phyloP scores from a whole-genome alignment of 106 monocot species.

The Acanthochlamys bracteata region DNA sequence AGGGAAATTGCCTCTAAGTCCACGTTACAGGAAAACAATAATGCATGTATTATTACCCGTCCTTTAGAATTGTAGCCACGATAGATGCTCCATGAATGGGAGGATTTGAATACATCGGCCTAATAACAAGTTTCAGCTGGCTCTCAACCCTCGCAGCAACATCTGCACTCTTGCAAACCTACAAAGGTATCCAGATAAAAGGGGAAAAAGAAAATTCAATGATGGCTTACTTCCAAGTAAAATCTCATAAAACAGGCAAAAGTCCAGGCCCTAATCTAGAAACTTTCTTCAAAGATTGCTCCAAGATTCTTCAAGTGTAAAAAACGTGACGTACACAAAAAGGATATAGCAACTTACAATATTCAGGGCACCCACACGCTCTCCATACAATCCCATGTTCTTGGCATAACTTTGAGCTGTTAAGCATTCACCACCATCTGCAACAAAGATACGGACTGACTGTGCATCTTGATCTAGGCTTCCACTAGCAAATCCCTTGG shows the following conservation, averaged over 20 bases:
- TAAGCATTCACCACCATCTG: constrained; percentile 94
- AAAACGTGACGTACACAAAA: too few species aligned
- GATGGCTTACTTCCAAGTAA: too few species aligned
- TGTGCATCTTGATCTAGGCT: constrained; percentile 87
- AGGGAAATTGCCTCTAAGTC: too few species aligned
- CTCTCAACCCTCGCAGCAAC: constrained; percentile 82
- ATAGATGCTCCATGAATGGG: constrained; percentile 99
- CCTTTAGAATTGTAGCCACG: constrained; percentile 87
- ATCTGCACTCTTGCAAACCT: constrained; percentile 79
- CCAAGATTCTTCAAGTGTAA: neutral
- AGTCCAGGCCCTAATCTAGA: too few species aligned
- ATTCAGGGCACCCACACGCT: constrained; percentile 95
- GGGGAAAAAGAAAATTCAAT: neutral
- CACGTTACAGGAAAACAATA: too few species aligned
- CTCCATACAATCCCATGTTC: constrained; percentile 96
- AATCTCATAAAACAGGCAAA: neutral
- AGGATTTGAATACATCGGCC: constrained; percentile 98
- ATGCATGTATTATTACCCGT: constrained; percentile 39
- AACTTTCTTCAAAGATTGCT: too few species aligned
- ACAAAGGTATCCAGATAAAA: neutral
- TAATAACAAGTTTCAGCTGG: constrained; percentile 97
- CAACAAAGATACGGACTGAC: constrained; percentile 86
- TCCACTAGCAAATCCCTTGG: constrained; percentile 99
- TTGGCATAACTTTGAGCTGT: constrained; percentile 95
- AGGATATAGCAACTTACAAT: constrained; percentile 46